Percentiles rank a stretch among this genome's conserved stretches.
Conservation (phyloP, 768 basidiomycete species). For the Cyathus striatus region DNA sequence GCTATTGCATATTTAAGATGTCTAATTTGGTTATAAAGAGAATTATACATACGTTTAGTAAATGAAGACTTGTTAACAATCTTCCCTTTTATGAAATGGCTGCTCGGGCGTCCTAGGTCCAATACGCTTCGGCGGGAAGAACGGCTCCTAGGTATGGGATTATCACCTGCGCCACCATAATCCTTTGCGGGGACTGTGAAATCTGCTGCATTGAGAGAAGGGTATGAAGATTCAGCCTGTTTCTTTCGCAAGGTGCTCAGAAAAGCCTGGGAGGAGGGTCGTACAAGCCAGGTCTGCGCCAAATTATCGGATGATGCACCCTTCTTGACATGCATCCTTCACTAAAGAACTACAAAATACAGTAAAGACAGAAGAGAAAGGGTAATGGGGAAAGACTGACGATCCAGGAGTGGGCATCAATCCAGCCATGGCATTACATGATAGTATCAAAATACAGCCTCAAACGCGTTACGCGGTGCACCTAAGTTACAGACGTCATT, state of each 20-base stretch:
- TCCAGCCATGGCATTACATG: too few relatives aligned
- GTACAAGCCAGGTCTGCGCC: background rate
- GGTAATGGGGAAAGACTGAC: too few relatives aligned
- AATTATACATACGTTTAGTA: constrained; percentile 1
- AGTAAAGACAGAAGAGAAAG: too few relatives aligned
- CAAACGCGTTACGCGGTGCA: too few relatives aligned
- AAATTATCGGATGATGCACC: background rate
- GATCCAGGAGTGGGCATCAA: too few relatives aligned
- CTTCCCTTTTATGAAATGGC: background rate
- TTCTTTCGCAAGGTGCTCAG: background rate
- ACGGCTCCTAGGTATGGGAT: background rate
- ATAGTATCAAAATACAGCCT: too few relatives aligned
- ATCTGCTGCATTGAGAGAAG: background rate
- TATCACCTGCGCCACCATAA: background rate
- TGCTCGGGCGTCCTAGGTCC: background rate
- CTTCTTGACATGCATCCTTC: too few relatives aligned
- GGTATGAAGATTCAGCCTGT: background rate
- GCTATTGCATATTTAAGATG: constrained; percentile 26
- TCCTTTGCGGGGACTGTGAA: background rate
- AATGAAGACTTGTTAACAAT: constrained; percentile 28
- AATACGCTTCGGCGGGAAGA: background rate
- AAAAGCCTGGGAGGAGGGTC: background rate
- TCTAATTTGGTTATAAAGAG: background rate
- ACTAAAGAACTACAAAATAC: too few relatives aligned
- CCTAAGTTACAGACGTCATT: too few relatives aligned